A percentile compares a stretch with the other conserved stretches of the same genome.
Conservation (phyloP, 1,284 basidiomycete species). For the Sphaerobolus stellatus region DNA sequence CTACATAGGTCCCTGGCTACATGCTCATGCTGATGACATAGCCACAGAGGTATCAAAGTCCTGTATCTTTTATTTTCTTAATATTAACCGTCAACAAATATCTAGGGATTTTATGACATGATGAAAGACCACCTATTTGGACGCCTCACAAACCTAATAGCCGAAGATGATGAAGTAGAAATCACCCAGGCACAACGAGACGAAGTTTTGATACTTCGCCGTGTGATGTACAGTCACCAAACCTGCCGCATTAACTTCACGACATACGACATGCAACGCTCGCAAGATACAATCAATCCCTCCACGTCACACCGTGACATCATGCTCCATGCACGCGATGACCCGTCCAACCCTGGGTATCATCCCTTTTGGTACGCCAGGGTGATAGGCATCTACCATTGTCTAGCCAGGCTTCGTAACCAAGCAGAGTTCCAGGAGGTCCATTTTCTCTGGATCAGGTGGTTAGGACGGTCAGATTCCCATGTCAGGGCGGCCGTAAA, state of each 20-base stretch:
- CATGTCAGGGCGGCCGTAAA: background rate
- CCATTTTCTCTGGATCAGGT: conserved; percentile 17
- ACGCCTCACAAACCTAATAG: conserved; percentile 19
- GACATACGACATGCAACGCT: conserved; percentile 40
- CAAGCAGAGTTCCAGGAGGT: conserved; percentile 2
- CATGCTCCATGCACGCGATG: conserved; percentile 19
- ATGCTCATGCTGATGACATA: background rate
- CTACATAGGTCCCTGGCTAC: background rate
- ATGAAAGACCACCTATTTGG: conserved; percentile 33
- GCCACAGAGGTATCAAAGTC: background rate
- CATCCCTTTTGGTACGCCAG: conserved; percentile 37
- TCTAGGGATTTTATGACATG: conserved; percentile 25
- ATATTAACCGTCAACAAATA: conserved; percentile 14
- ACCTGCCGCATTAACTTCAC: conserved; percentile 39
- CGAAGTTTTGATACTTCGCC: background rate
- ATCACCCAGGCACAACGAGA: conserved; percentile 18
- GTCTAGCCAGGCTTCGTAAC: conserved; percentile 5
- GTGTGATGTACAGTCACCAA: conserved; percentile 23
- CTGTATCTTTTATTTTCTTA: background rate
- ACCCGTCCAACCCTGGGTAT: conserved; percentile 1
- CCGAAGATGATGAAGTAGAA: conserved; percentile 27
- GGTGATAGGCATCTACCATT: conserved; percentile 36
- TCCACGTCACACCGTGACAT: conserved; percentile 22
- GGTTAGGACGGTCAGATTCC: conserved; percentile 11
- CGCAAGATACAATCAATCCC: conserved; percentile 31